Evolutionary conservation across 257 asterid genomes (phyloP).

Genomic region (Paulownia fortunei): DNA sequence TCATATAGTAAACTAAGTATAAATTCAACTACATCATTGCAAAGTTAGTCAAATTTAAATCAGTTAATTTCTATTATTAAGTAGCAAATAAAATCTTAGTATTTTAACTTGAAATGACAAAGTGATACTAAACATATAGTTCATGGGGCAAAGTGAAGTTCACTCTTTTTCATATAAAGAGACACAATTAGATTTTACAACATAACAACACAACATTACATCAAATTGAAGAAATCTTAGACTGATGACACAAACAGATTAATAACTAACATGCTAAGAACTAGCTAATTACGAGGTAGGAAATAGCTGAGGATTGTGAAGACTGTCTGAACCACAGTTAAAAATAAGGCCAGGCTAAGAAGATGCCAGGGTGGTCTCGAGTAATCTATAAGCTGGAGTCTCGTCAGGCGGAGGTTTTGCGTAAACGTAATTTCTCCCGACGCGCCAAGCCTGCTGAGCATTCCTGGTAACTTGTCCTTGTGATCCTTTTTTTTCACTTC

Average conservation of each 20-base stretch:
- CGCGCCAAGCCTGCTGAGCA: background rate
- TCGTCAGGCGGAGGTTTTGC: background rate
- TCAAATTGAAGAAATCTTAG: background rate
- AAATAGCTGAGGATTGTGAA: constrained; percentile 23
- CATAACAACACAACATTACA: background rate
- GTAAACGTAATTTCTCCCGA: background rate
- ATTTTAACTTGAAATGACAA: no score
- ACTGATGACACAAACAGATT: no score
- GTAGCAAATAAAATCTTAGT: no score
- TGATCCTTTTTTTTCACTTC: background rate
- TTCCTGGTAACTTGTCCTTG: background rate
- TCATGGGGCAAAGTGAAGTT: no score
- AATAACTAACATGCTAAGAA: no score
- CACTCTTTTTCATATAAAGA: no score
- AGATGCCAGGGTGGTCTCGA: constrained; percentile 2
- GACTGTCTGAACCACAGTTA: background rate
- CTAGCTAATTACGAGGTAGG: background rate
- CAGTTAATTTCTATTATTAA: no score
- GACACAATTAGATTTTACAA: no score
- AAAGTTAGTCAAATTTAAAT: no score
- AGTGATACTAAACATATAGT: no score
- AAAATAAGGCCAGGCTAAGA: background rate
- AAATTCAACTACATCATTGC: no score
- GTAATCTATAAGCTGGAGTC: background rate
- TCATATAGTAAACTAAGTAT: no score